phyloP scores from a whole-genome alignment of 202 grass and related monocot genomes.

The Dendrocalamus latiflorus region DNA sequence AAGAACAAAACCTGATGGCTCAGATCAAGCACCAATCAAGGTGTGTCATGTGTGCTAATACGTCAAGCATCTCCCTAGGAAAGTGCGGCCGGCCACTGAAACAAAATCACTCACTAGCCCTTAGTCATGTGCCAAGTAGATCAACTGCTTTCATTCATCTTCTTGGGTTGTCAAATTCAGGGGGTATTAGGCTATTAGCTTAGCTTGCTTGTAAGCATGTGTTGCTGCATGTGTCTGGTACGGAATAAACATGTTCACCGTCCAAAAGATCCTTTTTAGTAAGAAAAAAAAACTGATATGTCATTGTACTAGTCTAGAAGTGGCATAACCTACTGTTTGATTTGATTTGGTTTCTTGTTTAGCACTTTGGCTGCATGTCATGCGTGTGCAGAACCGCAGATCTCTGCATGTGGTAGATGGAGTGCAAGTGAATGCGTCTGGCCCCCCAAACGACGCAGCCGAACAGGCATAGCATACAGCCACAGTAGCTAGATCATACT shows the following conservation, averaged over 20 bases:
- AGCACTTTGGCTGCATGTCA: neutral
- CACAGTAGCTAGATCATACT: neutral
- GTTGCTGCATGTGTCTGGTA: neutral
- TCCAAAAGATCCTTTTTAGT: neutral
- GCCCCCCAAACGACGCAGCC: neutral
- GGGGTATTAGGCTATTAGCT: too few relatives aligned
- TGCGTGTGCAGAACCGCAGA: neutral
- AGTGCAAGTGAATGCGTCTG: conserved; percentile 27
- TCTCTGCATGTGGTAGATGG: conserved; percentile 23
- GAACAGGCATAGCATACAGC: neutral
- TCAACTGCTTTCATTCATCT: too few relatives aligned
- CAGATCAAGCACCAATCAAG: too few relatives aligned
- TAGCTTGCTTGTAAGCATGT: neutral
- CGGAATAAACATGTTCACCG: neutral
- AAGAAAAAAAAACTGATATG: neutral
- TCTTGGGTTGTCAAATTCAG: too few relatives aligned
- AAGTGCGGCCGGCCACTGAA: too few relatives aligned
- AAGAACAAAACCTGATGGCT: too few relatives aligned
- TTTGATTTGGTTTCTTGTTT: neutral
- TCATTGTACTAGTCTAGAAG: neutral
- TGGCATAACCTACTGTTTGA: neutral
- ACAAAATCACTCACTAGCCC: too few relatives aligned
- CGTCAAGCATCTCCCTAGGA: too few relatives aligned
- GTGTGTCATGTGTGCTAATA: too few relatives aligned
- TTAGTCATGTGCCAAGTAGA: too few relatives aligned